phyloP scores from a whole-genome alignment of 495 filamentous ascomycete species.

The Letharia columbiana region DNA sequence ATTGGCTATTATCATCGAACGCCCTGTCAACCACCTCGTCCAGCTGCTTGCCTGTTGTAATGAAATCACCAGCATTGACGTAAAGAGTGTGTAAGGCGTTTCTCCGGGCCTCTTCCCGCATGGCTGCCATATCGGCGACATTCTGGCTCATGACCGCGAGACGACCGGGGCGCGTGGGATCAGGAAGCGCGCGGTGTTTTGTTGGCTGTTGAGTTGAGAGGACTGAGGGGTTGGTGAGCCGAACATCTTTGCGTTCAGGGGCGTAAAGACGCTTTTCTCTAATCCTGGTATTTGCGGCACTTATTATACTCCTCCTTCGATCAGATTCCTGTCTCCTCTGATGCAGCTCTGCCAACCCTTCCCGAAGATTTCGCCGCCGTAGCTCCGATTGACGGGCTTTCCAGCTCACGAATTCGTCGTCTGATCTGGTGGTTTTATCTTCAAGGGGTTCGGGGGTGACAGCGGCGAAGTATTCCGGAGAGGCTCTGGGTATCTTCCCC shows the following conservation, averaged over 20 bases:
- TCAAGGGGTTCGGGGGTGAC: conserved; percentile 35
- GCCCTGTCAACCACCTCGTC: conserved; percentile 51
- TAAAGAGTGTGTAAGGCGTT: conserved; percentile 54
- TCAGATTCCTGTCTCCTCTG: conserved; percentile 45
- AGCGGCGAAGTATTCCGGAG: conserved; percentile 43
- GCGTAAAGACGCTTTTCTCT: conserved; percentile 39
- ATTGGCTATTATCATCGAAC: conserved; percentile 47
- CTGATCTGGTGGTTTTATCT: conserved; percentile 27
- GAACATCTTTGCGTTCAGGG: conserved; percentile 51
- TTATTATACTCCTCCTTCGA: conserved; percentile 30
- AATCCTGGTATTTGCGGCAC: conserved; percentile 30
- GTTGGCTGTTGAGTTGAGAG: conserved; percentile 35
- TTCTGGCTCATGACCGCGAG: conserved; percentile 37
- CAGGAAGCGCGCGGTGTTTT: conserved; percentile 33
- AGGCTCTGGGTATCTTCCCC: conserved; percentile 39
- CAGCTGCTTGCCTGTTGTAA: conserved; percentile 54
- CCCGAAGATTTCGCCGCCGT: conserved; percentile 54
- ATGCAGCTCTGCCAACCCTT: conserved; percentile 52
- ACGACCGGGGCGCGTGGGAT: conserved; percentile 41
- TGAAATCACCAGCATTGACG: conserved; percentile 55
- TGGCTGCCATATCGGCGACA: conserved; percentile 31
- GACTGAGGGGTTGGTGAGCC: conserved; percentile 48
- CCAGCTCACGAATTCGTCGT: conserved; percentile 48
- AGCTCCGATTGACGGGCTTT: conserved; percentile 52
- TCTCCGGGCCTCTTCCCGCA: conserved; percentile 36